phyloP scores from a whole-genome alignment of 1,284 basidiomycete species.

The Microbotryum lychnidis-dioicae region DNA sequence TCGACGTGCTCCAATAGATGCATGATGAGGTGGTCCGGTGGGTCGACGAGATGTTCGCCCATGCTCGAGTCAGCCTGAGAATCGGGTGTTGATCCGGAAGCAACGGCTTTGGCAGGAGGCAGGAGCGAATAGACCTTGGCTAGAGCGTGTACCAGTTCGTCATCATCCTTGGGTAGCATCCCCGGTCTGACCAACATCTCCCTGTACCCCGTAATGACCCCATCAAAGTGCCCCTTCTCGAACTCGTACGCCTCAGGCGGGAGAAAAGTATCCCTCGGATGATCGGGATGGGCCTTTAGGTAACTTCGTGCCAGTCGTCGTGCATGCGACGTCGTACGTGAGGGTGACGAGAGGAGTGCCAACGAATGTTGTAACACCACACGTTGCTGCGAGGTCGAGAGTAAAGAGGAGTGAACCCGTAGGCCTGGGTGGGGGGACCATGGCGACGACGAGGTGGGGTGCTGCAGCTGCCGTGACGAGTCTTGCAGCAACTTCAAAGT shows the following conservation, averaged over 20 bases:
- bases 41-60: slow-evolving; percentile 10
- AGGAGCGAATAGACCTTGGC: slow-evolving; percentile 26
- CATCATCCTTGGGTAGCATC: slow-evolving; percentile 48
- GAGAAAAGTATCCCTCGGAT: slow-evolving; percentile 46
- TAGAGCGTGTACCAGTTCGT: slow-evolving; percentile 11
- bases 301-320: slow-evolving; percentile 11
- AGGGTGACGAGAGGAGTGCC: slow-evolving; percentile 17
- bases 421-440: slow-evolving; percentile 13
- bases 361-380: slow-evolving; percentile 18
- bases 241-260: slow-evolving; percentile 64
- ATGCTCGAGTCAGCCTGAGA: background rate
- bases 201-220: slow-evolving; percentile 69
- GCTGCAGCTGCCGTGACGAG: background rate
- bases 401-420: slow-evolving; percentile 9
- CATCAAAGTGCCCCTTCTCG: slow-evolving; percentile 79
- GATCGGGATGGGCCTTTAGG: slow-evolving; percentile 7
- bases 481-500: too few species aligned
- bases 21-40: slow-evolving; percentile 50
- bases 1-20: too few species aligned
- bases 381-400: slow-evolving; percentile 11
- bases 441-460: background rate
- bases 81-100: background rate
- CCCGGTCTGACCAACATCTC: slow-evolving; percentile 62
- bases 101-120: background rate
- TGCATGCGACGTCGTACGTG: slow-evolving; percentile 11